These are phyloP conservation scores for Hymenoscyphus linearis DNA, from an alignment of 2,329 filamentous ascomycete genomes.

Conservation along the genomic window DNA sequence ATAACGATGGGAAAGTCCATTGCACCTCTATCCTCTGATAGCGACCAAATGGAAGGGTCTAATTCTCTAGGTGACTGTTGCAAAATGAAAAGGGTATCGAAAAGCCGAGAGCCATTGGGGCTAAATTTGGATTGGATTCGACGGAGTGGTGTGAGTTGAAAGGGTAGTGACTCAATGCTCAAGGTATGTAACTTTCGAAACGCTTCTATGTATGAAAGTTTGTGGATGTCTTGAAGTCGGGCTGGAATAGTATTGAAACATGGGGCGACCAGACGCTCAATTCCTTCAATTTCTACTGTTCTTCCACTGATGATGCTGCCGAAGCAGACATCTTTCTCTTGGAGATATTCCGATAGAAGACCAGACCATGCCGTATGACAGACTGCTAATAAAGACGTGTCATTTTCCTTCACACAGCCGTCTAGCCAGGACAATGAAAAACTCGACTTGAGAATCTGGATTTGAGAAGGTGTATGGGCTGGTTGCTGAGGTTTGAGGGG, in stretches of 20 bases:
- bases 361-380: slow-evolving; percentile 70
- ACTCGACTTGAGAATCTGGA: slow-evolving; percentile 12
- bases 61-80: slow-evolving; percentile 60
- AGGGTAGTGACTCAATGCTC: slow-evolving; percentile 57
- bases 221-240: slow-evolving; percentile 56
- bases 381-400: slow-evolving; percentile 58
- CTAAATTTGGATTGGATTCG: slow-evolving; percentile 55
- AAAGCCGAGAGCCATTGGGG: slow-evolving; percentile 51
- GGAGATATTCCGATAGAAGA: slow-evolving; percentile 52
- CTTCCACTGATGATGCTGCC: slow-evolving; percentile 82
- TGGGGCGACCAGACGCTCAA: slow-evolving; percentile 74
- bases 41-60: slow-evolving; percentile 49
- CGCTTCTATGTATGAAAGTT: slow-evolving; percentile 31
- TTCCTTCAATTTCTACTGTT: slow-evolving; percentile 56
- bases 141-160: slow-evolving; percentile 72
- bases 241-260: slow-evolving; percentile 88
- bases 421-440: slow-evolving; percentile 37
- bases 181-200: slow-evolving; percentile 33
- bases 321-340: slow-evolving; percentile 68
- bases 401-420: slow-evolving; percentile 44
- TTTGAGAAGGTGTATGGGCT: neutral
- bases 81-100: slow-evolving; percentile 75
- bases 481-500: slow-evolving; percentile 26
- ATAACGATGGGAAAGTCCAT: slow-evolving; percentile 78
- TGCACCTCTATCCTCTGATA: slow-evolving; percentile 50